These are phyloP conservation scores for Sporothrix luriei DNA, from an alignment of 2,329 filamentous ascomycete species.

Conservation along the genomic window DNA sequence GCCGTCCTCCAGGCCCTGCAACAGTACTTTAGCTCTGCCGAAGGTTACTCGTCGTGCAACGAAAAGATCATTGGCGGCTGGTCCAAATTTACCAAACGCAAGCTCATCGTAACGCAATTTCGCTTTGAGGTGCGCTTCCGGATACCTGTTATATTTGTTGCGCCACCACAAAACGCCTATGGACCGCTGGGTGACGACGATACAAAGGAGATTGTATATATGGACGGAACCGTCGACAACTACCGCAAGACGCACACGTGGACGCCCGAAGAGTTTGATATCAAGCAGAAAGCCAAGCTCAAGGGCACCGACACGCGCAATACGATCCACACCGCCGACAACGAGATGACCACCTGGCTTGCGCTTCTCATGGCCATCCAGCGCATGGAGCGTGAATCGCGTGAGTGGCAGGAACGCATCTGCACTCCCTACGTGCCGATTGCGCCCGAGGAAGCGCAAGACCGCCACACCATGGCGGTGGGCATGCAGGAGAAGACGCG, in stretches of 20 bases:
- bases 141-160: conserved; percentile 55
- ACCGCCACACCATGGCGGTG: conserved; percentile 48
- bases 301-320: conserved; percentile 32
- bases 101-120: conserved; percentile 48
- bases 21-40: conserved; percentile 54
- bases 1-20: conserved; percentile 54
- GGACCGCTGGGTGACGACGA: conserved; percentile 41
- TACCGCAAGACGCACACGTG: conserved; percentile 33
- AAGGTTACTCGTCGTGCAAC: conserved; percentile 53
- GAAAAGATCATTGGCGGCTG: conserved; percentile 53
- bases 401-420: conserved; percentile 49
- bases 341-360: conserved; percentile 59
- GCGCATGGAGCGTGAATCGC: conserved; percentile 53
- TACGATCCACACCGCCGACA: conserved; percentile 57
- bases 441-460: conserved; percentile 33
- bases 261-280: conserved; percentile 35
- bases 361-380: conserved; percentile 54
- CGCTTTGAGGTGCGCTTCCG: conserved; percentile 55
- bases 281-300: conserved; percentile 2
- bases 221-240: conserved; percentile 48
- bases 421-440: background rate
- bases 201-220: conserved; percentile 42
- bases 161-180: conserved; percentile 46
- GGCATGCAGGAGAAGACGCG: conserved; percentile 51
- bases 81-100: conserved; percentile 47